phyloP scores from a whole-genome alignment of 805 yeast species.

The Wickerhamiella brachini region DNA sequence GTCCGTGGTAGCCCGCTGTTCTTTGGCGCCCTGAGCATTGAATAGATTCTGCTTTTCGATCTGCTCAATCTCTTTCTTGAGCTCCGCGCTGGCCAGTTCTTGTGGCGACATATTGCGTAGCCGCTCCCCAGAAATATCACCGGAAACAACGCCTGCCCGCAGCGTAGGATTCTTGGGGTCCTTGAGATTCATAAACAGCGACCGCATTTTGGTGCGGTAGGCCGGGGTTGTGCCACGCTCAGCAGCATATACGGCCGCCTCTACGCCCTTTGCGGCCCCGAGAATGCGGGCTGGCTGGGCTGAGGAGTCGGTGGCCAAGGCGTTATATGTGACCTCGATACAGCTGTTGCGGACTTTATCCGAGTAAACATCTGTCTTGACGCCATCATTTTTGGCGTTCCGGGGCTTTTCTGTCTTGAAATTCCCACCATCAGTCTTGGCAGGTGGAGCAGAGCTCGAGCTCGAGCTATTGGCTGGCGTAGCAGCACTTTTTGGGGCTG shows the following conservation, averaged over 20 bases:
- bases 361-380: conserved; percentile 52
- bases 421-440: conserved; percentile 21
- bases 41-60: conserved; percentile 79
- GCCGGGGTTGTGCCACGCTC: conserved; percentile 41
- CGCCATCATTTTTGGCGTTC: conserved; percentile 69
- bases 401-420: conserved; percentile 44
- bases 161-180: conserved; percentile 83
- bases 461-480: not conserved
- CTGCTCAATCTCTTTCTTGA: conserved; percentile 73
- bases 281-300: conserved; percentile 47
- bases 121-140: conserved; percentile 50
- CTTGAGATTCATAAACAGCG: conserved; percentile 73
- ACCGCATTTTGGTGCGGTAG: conserved; percentile 73
- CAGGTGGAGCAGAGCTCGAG: not conserved
- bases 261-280: conserved; percentile 54
- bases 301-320: conserved; percentile 68
- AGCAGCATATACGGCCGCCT: conserved; percentile 48
- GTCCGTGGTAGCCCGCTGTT: conserved; percentile 90
- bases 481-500: not conserved
- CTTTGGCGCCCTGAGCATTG: conserved; percentile 96
- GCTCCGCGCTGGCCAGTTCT: conserved; percentile 88
- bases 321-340: conserved; percentile 72
- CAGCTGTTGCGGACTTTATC: conserved; percentile 76
- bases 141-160: conserved; percentile 50
- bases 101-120: conserved; percentile 77